Percentiles rank a stretch among this genome's conserved stretches.
These are phyloP conservation scores for Neoboletus brunneissimus DNA, from an alignment of 768 basidiomycete species.

Conservation along the genomic window DNA sequence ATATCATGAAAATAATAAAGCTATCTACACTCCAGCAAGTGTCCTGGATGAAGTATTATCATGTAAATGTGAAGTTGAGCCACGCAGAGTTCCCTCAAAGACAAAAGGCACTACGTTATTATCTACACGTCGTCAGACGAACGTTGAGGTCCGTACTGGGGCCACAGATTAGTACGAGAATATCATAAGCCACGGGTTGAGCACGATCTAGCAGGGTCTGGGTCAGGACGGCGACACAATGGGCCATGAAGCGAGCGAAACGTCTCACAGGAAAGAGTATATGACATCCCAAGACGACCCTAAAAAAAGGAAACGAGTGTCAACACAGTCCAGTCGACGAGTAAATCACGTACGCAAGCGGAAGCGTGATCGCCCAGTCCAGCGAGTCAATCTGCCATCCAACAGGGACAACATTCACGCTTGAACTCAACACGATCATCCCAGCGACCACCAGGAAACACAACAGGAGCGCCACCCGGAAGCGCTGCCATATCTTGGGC, in stretches of 20 bases:
- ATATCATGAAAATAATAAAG: no score
- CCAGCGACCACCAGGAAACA: slow-evolving; percentile 46
- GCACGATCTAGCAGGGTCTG: slow-evolving; percentile 54
- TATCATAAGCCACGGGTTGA: slow-evolving; percentile 89
- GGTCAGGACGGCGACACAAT: slow-evolving; percentile 20
- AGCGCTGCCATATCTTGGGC: slow-evolving; percentile 77
- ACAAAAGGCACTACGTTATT: no score
- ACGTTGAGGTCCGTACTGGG: background rate
- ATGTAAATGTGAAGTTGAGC: no score
- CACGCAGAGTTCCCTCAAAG: background rate
- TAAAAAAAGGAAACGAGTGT: background rate
- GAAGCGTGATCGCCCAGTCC: slow-evolving; percentile 73
- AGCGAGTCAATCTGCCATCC: slow-evolving; percentile 63
- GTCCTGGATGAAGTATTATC: no score
- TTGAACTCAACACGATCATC: slow-evolving; percentile 56
- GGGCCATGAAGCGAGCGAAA: background rate
- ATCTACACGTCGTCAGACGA: background rate
- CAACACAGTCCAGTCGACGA: background rate
- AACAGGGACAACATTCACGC: slow-evolving; percentile 45
- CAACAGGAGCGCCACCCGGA: slow-evolving; percentile 60
- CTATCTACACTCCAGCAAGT: no score
- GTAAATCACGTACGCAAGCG: slow-evolving; percentile 48
- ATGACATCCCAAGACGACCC: slow-evolving; percentile 59
- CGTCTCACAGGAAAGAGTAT: slow-evolving; percentile 69
- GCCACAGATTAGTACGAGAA: slow-evolving; percentile 49